Conservation (phyloP, 371 early-diverging fungal genomes). For the Chytridium lagenaria region DNA sequence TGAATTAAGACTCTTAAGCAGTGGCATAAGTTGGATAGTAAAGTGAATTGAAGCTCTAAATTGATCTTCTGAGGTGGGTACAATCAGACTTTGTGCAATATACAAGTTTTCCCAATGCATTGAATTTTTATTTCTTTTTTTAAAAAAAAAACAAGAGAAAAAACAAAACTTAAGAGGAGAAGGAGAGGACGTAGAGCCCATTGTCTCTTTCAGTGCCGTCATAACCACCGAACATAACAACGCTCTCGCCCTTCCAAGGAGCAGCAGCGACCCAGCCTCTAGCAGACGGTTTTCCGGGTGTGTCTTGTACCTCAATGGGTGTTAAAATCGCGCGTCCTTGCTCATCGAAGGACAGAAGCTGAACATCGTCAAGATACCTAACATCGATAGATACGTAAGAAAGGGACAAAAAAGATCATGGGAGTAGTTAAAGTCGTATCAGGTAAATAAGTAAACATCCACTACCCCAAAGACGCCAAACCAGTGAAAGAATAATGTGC, state of each 20-base stretch:
- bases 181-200: constrained; percentile 12
- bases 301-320: neutral
- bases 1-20: neutral
- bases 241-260: constrained; percentile 4
- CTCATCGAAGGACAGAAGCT: neutral
- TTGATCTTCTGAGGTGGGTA: too few species aligned
- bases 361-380: neutral
- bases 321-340: neutral
- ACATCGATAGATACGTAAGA: too few species aligned
- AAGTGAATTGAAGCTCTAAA: too few species aligned
- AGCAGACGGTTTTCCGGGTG: neutral
- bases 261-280: constrained; percentile 22
- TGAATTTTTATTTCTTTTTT: too few species aligned
- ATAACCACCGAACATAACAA: constrained; percentile 22
- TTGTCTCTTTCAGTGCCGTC: constrained; percentile 16
- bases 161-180: neutral
- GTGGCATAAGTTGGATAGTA: too few species aligned
- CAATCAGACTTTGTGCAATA: too few species aligned
- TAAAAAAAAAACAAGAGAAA: neutral
- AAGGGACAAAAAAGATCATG: too few species aligned
- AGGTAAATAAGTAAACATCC: too few species aligned
- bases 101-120: too few species aligned
- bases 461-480: too few species aligned
- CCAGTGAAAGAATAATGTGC: too few species aligned
- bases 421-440: too few species aligned